Percentiles rank a stretch among this genome's conserved stretches.
Evolutionary conservation across 163 green algal genomes (phyloP).

Genomic region (Volvox carteri): DNA sequence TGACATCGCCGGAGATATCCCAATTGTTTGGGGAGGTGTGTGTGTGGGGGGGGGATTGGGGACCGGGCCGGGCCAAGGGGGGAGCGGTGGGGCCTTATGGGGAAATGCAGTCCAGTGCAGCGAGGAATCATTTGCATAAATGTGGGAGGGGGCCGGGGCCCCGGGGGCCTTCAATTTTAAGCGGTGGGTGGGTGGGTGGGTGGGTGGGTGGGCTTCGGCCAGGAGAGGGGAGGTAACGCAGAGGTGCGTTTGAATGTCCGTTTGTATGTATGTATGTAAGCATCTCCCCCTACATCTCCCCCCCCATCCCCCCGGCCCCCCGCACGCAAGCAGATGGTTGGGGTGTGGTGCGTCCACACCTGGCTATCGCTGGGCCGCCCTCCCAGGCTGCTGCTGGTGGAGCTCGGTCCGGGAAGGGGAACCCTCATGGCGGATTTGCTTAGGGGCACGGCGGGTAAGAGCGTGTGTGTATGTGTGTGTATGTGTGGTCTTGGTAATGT

Average conservation of each 20-base stretch:
- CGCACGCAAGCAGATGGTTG: conserved; percentile 86
- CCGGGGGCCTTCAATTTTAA: too few relatives aligned
- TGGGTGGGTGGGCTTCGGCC: too few relatives aligned
- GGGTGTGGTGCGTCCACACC: conserved; percentile 90
- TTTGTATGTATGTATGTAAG: too few relatives aligned
- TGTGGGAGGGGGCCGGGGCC: too few relatives aligned
- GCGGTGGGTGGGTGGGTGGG: too few relatives aligned
- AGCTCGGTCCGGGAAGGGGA: conserved; percentile 94
- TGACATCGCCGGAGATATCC: conserved; percentile 97
- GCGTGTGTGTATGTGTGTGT: neutral
- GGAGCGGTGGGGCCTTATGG: too few relatives aligned
- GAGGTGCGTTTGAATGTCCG: too few relatives aligned
- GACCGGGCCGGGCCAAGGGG: too few relatives aligned
- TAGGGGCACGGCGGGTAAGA: conserved; percentile 77
- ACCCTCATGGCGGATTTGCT: conserved; percentile 98
- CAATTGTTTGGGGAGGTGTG: conserved; percentile 97
- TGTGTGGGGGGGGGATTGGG: neutral
- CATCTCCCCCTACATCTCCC: neutral
- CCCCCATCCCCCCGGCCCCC: neutral
- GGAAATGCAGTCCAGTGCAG: too few relatives aligned
- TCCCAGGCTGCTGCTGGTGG: conserved; percentile 83
- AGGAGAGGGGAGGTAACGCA: too few relatives aligned
- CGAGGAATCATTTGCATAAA: too few relatives aligned
- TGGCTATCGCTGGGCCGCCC: conserved; percentile 90
- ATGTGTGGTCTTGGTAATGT: neutral